Conservation (phyloP, 2,329 filamentous ascomycete species). For the Apiospora arundinis region DNA sequence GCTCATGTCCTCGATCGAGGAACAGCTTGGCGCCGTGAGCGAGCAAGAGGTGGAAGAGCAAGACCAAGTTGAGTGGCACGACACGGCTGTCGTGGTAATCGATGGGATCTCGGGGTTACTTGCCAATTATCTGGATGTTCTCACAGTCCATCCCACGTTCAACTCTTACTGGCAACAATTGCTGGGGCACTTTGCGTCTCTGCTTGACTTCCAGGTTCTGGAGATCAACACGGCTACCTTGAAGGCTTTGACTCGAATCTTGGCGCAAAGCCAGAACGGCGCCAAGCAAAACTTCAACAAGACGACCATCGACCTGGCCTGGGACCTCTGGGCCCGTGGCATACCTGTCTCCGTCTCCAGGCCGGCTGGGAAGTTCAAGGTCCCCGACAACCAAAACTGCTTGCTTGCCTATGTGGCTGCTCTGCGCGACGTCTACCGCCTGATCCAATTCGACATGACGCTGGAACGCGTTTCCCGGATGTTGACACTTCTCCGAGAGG, state of each 20-base stretch:
- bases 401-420: slow-evolving; percentile 84
- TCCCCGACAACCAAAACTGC: slow-evolving; percentile 76
- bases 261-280: slow-evolving; percentile 57
- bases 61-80: slow-evolving; percentile 67
- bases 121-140: slow-evolving; percentile 75
- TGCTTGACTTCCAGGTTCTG: slow-evolving; percentile 69
- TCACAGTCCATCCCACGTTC: slow-evolving; percentile 72
- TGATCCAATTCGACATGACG: slow-evolving; percentile 70
- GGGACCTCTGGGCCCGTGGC: slow-evolving; percentile 73
- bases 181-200: slow-evolving; percentile 68
- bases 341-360: slow-evolving; percentile 60
- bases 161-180: slow-evolving; percentile 77
- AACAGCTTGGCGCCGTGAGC: slow-evolving; percentile 52
- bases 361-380: slow-evolving; percentile 49
- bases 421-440: slow-evolving; percentile 77
- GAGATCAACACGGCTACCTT: slow-evolving; percentile 76
- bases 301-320: slow-evolving; percentile 65
- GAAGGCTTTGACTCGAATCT: slow-evolving; percentile 68
- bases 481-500: slow-evolving; percentile 72
- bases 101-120: slow-evolving; percentile 76
- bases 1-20: slow-evolving; percentile 74
- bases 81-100: slow-evolving; percentile 77
- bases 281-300: slow-evolving; percentile 53
- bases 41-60: slow-evolving; percentile 47
- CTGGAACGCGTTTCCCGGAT: slow-evolving; percentile 70